Percentiles rank a stretch among this genome's conserved stretches.
phyloP scores from a whole-genome alignment of 179 eudicot genomes.

The Nepenthes alata region DNA sequence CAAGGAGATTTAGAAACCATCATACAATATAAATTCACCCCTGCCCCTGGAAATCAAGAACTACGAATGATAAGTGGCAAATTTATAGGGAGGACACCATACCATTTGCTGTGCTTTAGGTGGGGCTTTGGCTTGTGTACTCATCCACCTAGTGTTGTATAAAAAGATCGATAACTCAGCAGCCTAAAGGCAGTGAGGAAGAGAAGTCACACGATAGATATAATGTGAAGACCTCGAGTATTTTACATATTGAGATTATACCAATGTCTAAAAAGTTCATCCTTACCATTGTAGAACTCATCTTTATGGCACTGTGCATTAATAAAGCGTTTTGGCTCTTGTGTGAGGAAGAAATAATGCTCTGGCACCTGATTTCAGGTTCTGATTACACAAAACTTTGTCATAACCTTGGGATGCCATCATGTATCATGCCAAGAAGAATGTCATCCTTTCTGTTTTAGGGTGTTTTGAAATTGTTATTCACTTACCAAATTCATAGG shows the following conservation, averaged over 20 bases:
- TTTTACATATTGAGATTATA: not conserved
- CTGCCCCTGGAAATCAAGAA: not conserved
- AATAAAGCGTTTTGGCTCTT: conserved; percentile 23
- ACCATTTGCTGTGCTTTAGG: conserved; percentile 58
- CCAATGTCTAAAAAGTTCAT: not conserved
- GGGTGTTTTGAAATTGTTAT: not conserved
- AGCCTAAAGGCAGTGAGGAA: conserved; percentile 23
- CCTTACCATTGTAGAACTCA: conserved; percentile 28
- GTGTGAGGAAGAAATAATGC: conserved; percentile 21
- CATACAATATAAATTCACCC: not conserved
- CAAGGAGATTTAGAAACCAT: not conserved
- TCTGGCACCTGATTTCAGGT: conserved; percentile 12
- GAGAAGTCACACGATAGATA: not conserved
- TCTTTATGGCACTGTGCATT: conserved; percentile 24
- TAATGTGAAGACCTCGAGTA: not conserved
- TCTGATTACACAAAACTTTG: conserved; percentile 10
- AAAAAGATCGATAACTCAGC: conserved; percentile 26
- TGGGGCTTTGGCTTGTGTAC: conserved; percentile 51
- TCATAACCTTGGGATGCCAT: not conserved
- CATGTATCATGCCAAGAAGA: not conserved
- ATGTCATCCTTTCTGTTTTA: not conserved
- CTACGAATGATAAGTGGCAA: conserved; percentile 1
- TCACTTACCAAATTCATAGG: too few species aligned
- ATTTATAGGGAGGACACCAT: not conserved
- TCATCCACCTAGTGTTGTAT: conserved; percentile 26